These are phyloP conservation scores for Fraxinus excelsior DNA, from an alignment of 257 asterid species.

Conservation along the genomic window DNA sequence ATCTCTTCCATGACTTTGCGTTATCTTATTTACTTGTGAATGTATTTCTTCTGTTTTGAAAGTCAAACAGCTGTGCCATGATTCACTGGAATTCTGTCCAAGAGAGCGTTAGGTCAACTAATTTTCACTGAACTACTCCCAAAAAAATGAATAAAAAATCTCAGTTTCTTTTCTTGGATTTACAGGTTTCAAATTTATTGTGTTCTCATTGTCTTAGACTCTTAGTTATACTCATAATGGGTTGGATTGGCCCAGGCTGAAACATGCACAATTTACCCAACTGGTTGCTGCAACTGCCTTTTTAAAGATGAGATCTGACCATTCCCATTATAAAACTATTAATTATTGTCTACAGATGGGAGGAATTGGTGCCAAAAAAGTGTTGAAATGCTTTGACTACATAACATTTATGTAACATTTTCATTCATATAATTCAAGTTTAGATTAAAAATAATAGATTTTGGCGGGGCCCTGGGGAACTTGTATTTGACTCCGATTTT, in stretches of 20 bases:
- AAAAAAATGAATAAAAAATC: not conserved
- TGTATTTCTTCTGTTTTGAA: not conserved
- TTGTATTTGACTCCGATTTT: not conserved
- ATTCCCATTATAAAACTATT: not conserved
- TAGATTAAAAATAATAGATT: not conserved
- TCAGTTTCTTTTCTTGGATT: not conserved
- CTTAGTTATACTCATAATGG: not conserved
- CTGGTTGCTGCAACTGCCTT: not conserved
- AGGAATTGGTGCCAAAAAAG: constrained; percentile 3
- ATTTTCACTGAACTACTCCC: not conserved
- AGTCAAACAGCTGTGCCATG: constrained; percentile 3
- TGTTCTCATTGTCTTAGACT: not conserved
- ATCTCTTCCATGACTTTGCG: constrained; percentile 8
- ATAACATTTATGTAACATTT: not conserved
- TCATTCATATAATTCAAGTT: not conserved
- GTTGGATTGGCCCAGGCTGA: not conserved
- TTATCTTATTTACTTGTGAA: constrained; percentile 8
- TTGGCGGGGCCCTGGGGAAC: not conserved
- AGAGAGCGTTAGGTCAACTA: not conserved
- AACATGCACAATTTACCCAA: not conserved
- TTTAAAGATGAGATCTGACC: not conserved
- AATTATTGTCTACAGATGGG: not conserved
- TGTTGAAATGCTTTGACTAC: constrained; percentile 5
- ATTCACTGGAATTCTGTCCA: constrained; percentile 10
- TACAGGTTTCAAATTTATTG: not conserved